Evolutionary conservation across 2,329 filamentous ascomycete genomes (phyloP).

Genomic region (Periconia digitata): DNA sequence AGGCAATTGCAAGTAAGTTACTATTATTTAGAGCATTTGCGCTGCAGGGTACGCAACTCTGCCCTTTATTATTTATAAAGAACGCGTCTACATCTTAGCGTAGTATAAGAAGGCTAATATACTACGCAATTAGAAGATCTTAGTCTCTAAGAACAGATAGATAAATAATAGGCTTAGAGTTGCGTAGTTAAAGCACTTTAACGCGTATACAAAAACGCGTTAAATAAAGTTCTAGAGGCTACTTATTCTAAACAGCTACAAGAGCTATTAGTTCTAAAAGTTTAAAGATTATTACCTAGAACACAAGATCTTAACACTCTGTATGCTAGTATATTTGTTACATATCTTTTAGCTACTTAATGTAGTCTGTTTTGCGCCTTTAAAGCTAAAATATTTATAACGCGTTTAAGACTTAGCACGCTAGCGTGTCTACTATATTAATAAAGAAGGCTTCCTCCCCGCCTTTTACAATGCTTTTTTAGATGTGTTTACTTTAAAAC

Average conservation of each 20-base stretch:
- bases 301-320: conserved; percentile 43
- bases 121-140: conserved; percentile 12
- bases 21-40: conserved; percentile 21
- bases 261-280: conserved; percentile 33
- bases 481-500: conserved; percentile 7
- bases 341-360: conserved; percentile 44
- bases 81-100: conserved; percentile 9
- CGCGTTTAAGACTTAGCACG: conserved; percentile 29
- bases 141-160: conserved; percentile 29
- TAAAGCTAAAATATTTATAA: conserved; percentile 34
- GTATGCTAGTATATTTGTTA: conserved; percentile 38
- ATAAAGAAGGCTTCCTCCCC: conserved; percentile 4
- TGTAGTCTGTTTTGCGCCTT: conserved; percentile 37
- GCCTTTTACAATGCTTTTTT: conserved; percentile 8
- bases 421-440: conserved; percentile 27
- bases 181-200: conserved; percentile 39
- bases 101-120: conserved; percentile 10
- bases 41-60: conserved; percentile 10
- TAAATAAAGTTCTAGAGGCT: conserved; percentile 32
- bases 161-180: conserved; percentile 38
- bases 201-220: conserved; percentile 26
- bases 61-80: conserved; percentile 13
- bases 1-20: conserved; percentile 34
- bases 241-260: conserved; percentile 8
- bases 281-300: conserved; percentile 39